Conservation (phyloP, 495 filamentous ascomycete genomes). For the Oidiodendron maius region DNA sequence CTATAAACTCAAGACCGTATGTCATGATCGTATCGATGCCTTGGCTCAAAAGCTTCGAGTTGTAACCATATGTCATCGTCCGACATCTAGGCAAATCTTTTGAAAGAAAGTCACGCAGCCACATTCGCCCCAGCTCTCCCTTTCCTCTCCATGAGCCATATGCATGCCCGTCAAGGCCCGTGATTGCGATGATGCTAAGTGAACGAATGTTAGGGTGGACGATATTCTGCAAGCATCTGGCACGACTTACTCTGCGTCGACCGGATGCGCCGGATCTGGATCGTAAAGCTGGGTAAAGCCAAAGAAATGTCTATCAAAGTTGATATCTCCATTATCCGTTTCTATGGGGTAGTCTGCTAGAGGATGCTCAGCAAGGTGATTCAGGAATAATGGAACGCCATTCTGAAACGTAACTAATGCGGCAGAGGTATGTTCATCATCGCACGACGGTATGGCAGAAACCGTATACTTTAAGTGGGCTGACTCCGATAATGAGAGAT, state of each 20-base stretch:
- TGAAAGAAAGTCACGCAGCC: constrained; percentile 32
- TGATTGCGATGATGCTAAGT: constrained; percentile 28
- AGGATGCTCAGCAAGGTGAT: constrained; percentile 1
- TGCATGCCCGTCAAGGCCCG: constrained; percentile 27
- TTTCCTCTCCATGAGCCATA: constrained; percentile 31
- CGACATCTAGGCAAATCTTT: constrained; percentile 25
- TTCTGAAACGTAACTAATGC: constrained; percentile 7
- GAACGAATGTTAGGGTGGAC: background rate
- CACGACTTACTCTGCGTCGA: constrained; percentile 3
- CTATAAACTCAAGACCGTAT: constrained; percentile 10
- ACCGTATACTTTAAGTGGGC: background rate
- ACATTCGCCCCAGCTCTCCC: constrained; percentile 25
- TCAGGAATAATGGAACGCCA: constrained; percentile 8
- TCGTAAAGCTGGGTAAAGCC: constrained; percentile 16
- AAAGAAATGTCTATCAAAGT: constrained; percentile 15
- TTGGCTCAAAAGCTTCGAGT: constrained; percentile 24
- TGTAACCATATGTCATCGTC: constrained; percentile 33
- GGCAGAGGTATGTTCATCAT: constrained; percentile 3
- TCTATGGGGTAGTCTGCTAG: constrained; percentile 2
- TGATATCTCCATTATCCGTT: constrained; percentile 11
- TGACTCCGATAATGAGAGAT: background rate
- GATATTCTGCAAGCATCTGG: background rate
- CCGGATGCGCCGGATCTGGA: background rate
- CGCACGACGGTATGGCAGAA: constrained; percentile 5
- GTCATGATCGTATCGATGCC: constrained; percentile 14